These are phyloP conservation scores for Trypanosoma cruzi DNA, from an alignment of 208 protist species.

Conservation along the genomic window DNA sequence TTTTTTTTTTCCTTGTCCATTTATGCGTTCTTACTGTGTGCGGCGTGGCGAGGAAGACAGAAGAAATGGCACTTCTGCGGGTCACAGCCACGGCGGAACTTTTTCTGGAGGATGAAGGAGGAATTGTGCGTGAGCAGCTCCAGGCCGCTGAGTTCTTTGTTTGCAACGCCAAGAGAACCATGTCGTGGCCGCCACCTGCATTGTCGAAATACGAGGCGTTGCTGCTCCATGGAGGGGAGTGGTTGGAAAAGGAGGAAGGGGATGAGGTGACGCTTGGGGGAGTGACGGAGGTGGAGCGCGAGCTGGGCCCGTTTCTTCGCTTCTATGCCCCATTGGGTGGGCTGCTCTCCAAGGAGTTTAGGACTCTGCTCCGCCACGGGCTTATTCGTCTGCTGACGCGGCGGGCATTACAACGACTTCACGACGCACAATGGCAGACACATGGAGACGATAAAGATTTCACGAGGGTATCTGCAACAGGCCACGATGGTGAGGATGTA, in stretches of 20 bases:
- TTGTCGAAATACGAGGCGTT: not conserved
- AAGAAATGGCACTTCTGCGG: conserved; percentile 26
- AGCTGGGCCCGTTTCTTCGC: conserved; percentile 12
- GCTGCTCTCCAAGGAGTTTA: conserved; percentile 18
- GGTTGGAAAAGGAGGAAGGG: not conserved
- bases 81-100: conserved; percentile 12
- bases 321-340: conserved; percentile 31
- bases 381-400: conserved; percentile 16
- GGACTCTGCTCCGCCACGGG: conserved; percentile 15
- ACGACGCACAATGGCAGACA: not conserved
- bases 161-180: conserved; percentile 13
- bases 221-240: not conserved
- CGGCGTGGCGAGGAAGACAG: not conserved
- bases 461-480: not conserved
- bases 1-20: no score
- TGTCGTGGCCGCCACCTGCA: not conserved
- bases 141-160: conserved; percentile 27
- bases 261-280: conserved; percentile 2
- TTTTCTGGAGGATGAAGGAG: not conserved
- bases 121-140: conserved; percentile 5
- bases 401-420: conserved; percentile 3
- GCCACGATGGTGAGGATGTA: not conserved
- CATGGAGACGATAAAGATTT: not conserved
- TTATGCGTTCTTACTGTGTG: not conserved
- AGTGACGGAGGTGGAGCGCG: not conserved